phyloP scores from a whole-genome alignment of 768 basidiomycete genomes.

The Mycena chlorophos region DNA sequence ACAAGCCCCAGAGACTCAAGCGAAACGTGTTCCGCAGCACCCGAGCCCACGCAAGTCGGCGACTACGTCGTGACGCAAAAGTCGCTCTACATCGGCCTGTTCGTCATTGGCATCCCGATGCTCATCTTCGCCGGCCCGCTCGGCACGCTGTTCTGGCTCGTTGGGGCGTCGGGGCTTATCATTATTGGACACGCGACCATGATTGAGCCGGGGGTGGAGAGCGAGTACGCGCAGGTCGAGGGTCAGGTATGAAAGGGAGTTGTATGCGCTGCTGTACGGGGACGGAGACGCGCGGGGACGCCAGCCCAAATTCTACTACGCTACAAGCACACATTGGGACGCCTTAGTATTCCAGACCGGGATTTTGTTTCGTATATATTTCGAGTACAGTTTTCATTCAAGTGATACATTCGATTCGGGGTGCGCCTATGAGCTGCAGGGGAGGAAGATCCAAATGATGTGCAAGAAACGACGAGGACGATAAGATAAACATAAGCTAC shows the following conservation, averaged over 20 bases:
- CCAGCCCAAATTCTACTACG: conserved; percentile 26
- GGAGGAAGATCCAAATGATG: conserved; percentile 5
- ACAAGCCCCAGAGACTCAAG: no score
- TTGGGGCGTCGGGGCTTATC: conserved; percentile 81
- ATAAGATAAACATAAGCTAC: conserved; percentile 22
- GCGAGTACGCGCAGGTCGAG: conserved; percentile 83
- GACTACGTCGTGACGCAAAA: conserved; percentile 85
- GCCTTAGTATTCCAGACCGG: conserved; percentile 2
- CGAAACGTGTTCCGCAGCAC: conserved; percentile 44
- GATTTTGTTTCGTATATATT: background rate
- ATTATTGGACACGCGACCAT: conserved; percentile 85
- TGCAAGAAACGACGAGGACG: conserved; percentile 2
- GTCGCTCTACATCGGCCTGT: conserved; percentile 82
- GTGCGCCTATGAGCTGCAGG: conserved; percentile 5
- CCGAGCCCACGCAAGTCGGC: conserved; percentile 83
- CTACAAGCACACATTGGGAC: conserved; percentile 1
- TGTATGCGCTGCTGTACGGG: no score
- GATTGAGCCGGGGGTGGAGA: conserved; percentile 94
- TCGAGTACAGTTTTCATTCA: conserved; percentile 20
- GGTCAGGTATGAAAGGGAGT: conserved; percentile 69
- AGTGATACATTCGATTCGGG: conserved; percentile 22
- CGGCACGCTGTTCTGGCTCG: conserved; percentile 90
- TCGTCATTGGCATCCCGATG: conserved; percentile 89
- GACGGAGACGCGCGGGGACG: no score
- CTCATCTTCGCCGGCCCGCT: conserved; percentile 78